Percentiles rank a stretch among this genome's conserved stretches.
Conservation (phyloP, 164 flowering plant genomes). For the Macadamia tetraphylla region DNA sequence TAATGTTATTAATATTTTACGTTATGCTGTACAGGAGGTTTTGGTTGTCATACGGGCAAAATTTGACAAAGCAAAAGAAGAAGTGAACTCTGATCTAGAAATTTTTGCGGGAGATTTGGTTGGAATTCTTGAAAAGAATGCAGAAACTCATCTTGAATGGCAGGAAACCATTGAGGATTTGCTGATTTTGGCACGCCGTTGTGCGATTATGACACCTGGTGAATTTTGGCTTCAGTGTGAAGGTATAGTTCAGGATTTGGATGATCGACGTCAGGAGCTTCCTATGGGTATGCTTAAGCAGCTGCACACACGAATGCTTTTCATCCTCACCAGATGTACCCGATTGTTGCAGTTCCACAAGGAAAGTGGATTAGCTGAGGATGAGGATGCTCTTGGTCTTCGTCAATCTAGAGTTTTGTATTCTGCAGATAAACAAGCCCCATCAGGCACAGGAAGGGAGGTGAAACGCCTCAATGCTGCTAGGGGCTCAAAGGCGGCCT, state of each 20-base stretch:
- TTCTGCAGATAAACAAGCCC: slow-evolving; percentile 54
- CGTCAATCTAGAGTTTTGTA: slow-evolving; percentile 62
- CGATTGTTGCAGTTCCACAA: slow-evolving; percentile 96
- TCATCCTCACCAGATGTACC: slow-evolving; percentile 96
- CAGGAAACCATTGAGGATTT: slow-evolving; percentile 95
- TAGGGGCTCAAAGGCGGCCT: slow-evolving; percentile 34
- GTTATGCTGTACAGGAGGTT: slow-evolving; percentile 53
- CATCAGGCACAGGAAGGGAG: slow-evolving; percentile 38
- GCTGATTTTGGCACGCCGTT: slow-evolving; percentile 80
- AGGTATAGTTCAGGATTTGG: slow-evolving; percentile 97
- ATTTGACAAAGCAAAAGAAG: slow-evolving; percentile 99
- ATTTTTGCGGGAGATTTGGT: slow-evolving; percentile 93
- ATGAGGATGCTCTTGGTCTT: slow-evolving; percentile 57
- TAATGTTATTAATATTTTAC: background rate
- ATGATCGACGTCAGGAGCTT: slow-evolving; percentile 94
- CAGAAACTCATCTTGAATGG: slow-evolving; percentile 92
- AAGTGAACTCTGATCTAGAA: slow-evolving; percentile 93
- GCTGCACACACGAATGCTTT: slow-evolving; percentile 97
- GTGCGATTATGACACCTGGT: slow-evolving; percentile 88
- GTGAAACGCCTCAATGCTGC: slow-evolving; percentile 31
- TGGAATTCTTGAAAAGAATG: slow-evolving; percentile 87
- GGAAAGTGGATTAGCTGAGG: slow-evolving; percentile 89
- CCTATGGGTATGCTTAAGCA: slow-evolving; percentile 89
- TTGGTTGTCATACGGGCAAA: slow-evolving; percentile 73
- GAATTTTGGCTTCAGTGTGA: slow-evolving; percentile 99